These are phyloP conservation scores for Chloris gayana DNA, from an alignment of 176 grass and related monocot genomes.

Conservation along the genomic window DNA sequence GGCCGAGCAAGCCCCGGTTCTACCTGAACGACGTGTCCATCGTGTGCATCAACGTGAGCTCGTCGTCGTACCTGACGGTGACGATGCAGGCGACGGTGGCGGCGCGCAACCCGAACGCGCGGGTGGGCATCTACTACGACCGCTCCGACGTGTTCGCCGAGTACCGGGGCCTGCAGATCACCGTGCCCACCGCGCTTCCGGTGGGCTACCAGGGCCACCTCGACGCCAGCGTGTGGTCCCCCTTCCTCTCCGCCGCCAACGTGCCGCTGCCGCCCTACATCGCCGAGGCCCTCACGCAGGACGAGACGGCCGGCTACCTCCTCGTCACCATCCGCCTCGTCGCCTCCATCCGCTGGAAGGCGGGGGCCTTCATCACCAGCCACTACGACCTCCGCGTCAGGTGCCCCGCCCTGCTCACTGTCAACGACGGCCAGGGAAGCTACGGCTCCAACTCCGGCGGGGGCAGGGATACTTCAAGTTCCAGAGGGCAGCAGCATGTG, in stretches of 20 bases:
- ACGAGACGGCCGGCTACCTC: constrained; percentile 62
- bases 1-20: constrained; percentile 64
- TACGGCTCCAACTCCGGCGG: constrained; percentile 46
- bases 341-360: constrained; percentile 64
- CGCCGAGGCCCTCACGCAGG: constrained; percentile 42
- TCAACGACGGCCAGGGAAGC: constrained; percentile 40
- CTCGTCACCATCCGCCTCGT: constrained; percentile 60
- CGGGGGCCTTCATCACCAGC: constrained; percentile 54
- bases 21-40: constrained; percentile 70
- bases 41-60: constrained; percentile 62
- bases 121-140: constrained; percentile 82
- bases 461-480: constrained; percentile 60
- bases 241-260: constrained; percentile 55
- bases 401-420: constrained; percentile 70
- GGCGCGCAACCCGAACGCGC: constrained; percentile 64
- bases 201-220: constrained; percentile 59
- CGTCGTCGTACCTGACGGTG: constrained; percentile 45
- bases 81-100: constrained; percentile 61
- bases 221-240: constrained; percentile 64
- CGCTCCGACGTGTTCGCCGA: constrained; percentile 56
- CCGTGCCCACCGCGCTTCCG: constrained; percentile 61
- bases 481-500: constrained; percentile 44
- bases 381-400: constrained; percentile 59
- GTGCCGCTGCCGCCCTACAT: constrained; percentile 60
- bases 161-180: constrained; percentile 64